Conservation (phyloP, 352 stramenopile genomes). For the Heterotrichella gracilis region DNA sequence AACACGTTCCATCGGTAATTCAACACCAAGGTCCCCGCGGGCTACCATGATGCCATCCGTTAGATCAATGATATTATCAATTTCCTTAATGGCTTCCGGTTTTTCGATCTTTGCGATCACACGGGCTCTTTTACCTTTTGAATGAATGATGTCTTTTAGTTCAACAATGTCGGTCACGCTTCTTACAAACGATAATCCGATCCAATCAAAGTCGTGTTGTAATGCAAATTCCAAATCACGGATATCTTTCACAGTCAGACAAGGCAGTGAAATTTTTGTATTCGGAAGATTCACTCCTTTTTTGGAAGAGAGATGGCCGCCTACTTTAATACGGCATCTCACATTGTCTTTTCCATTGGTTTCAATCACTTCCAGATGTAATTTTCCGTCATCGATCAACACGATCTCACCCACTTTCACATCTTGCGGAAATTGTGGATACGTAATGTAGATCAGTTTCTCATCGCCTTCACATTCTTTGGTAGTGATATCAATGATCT, state of each 20-base stretch:
- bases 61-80: conserved; percentile 65
- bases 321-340: conserved; percentile 52
- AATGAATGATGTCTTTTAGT: conserved; percentile 39
- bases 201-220: conserved; percentile 54
- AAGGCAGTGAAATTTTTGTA: conserved; percentile 49
- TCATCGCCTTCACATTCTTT: conserved; percentile 23
- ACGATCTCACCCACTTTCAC: conserved; percentile 42
- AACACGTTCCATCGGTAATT: conserved; percentile 44
- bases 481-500: conserved; percentile 19
- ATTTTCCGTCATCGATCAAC: conserved; percentile 54
- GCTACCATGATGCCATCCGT: conserved; percentile 72
- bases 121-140: conserved; percentile 33
- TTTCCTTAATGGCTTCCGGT: conserved; percentile 50
- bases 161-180: conserved; percentile 49
- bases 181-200: conserved; percentile 64
- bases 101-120: conserved; percentile 88
- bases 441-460: conserved; percentile 57
- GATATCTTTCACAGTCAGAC: conserved; percentile 64
- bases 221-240: conserved; percentile 55
- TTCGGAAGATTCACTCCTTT: conserved; percentile 67
- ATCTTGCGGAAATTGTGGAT: conserved; percentile 42
- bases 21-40: conserved; percentile 29
- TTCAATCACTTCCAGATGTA: conserved; percentile 40
- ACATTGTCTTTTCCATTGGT: conserved; percentile 33
- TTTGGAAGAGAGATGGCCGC: conserved; percentile 50